Conservation (phyloP, 208 protist species). For the Balamuthia mandrillaris region DNA sequence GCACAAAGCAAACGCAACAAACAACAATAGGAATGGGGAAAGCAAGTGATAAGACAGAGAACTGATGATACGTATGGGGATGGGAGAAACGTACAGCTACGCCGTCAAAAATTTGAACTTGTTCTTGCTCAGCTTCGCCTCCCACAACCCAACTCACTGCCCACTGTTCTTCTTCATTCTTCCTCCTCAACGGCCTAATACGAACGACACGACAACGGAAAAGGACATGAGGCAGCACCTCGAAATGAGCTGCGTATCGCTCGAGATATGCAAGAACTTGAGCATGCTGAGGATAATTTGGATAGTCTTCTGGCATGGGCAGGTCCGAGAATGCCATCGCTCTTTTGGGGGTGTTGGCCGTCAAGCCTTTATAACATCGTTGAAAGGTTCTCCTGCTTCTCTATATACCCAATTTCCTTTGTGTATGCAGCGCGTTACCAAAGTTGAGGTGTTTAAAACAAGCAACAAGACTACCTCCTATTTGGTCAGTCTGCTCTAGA, state of each 20-base stretch:
- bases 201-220: not conserved
- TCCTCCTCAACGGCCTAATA: not conserved
- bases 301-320: not conserved
- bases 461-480: not conserved
- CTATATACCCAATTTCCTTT: conserved; percentile 7
- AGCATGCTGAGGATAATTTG: not conserved
- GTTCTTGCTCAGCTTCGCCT: not conserved
- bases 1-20: too few relatives aligned
- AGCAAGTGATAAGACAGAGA: not conserved
- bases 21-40: too few relatives aligned
- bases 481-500: not conserved
- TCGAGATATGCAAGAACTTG: not conserved
- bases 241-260: not conserved
- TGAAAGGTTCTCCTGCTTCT: not conserved
- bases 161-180: too few relatives aligned
- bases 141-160: too few relatives aligned
- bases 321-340: not conserved
- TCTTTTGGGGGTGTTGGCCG: not conserved
- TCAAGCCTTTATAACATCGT: not conserved
- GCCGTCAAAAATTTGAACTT: not conserved
- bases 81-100: not conserved
- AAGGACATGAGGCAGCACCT: not conserved
- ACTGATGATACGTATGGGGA: not conserved
- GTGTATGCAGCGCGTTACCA: not conserved
- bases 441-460: not conserved